phyloP scores from a whole-genome alignment of 2,329 filamentous ascomycete genomes.

The Verticillium tricorpus region DNA sequence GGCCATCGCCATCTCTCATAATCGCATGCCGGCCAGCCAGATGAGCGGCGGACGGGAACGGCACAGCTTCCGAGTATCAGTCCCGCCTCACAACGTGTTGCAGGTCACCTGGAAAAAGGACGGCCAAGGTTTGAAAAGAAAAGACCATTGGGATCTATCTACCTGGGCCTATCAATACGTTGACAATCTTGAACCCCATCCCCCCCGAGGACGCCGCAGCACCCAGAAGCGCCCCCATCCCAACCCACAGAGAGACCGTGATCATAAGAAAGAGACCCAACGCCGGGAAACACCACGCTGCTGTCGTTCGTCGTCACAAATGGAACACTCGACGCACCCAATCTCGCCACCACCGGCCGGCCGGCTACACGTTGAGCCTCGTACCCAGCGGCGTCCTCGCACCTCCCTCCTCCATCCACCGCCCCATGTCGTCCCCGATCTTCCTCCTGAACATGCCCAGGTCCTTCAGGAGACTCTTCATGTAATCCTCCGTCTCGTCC shows the following conservation, averaged over 20 bases:
- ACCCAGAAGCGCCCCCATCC: neutral
- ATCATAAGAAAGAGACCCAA: neutral
- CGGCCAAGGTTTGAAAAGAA: neutral
- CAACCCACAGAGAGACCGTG: neutral
- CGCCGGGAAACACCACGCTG: constrained; percentile 11
- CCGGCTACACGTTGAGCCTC: constrained; percentile 31
- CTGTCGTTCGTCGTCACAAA: constrained; percentile 8
- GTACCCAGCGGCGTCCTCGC: constrained; percentile 47
- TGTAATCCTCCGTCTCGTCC: constrained; percentile 73
- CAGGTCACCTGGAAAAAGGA: neutral
- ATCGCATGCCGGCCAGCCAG: neutral
- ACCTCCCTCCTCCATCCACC: constrained; percentile 64
- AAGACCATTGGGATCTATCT: neutral
- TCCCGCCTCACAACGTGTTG: neutral
- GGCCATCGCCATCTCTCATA: neutral
- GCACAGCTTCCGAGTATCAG: neutral
- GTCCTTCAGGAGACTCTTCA: constrained; percentile 79
- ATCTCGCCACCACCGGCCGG: neutral
- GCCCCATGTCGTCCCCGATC: constrained; percentile 72
- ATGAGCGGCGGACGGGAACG: no score
- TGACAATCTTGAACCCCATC: neutral
- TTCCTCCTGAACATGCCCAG: constrained; percentile 78
- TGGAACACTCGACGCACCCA: neutral
- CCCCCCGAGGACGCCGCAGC: neutral
- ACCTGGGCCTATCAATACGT: neutral